Base-by-base conservation (phyloP, 257 asterid species). In the Cinchona pubescens region DNA sequence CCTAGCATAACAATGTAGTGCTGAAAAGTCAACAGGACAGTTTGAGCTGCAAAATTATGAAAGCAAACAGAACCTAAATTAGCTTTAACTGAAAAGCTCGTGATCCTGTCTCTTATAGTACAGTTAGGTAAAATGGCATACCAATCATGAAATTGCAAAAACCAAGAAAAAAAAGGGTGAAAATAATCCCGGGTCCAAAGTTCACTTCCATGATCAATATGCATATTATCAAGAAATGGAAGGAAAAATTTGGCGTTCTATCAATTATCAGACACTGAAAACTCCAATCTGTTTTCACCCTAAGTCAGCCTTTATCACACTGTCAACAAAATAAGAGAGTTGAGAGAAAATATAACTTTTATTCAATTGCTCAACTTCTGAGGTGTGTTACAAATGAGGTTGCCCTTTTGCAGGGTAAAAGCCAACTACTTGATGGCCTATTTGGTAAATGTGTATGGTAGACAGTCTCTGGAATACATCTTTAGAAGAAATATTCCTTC, bases 1-100 rank as follows among this genome's bases (percentile, higher is more conserved):
- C 99, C 99, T 63, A 95, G 99, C 99, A 95, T 92, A 60, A 95
- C 99, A 14, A 95, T 85, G 85, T 87, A 95, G 80, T 95, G 99
- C 75, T 95, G 99, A 85, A 92, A 95, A 55, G 87, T 98, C 74
- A 95, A 85, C 45, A 86, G 55, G 60, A 69, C 85, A 62, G 96
- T 88, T 84, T 88, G 96, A 12, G 87, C 99, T 95, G 93, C 86
- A 91, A 77, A 55, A 77, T 60, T 21, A 48, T 32, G 70, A 78
- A 66, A 13, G 55, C 30, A 35, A n/a, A 11, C 73, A 23, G 21
- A 29, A 65, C 35, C 49, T 30, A 45, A 61, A 72, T 78, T 19
- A 37, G 49, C 43, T 69, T 30, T 19, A n/a, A 61, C 3, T 19
- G 35, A 16, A 59, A 23, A 35, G 27, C 23, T 48, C 64, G 13